Percentiles rank a stretch among this genome's conserved stretches.
Evolutionary conservation across 2,329 filamentous ascomycete genomes (phyloP).

Genomic region (Colletotrichum cordylinicola): DNA sequence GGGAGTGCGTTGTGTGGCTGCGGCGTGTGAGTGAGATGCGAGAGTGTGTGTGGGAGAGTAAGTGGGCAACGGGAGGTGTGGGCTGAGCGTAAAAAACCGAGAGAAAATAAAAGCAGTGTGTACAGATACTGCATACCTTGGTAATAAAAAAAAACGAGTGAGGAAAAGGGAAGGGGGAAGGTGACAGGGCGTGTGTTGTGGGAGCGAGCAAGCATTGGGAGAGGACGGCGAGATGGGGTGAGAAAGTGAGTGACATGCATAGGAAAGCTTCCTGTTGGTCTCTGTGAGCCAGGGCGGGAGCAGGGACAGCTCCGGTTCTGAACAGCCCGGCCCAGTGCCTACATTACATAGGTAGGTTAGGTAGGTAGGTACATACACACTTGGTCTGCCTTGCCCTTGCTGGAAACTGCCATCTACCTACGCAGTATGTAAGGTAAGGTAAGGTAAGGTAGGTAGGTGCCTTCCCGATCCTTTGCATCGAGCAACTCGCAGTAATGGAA

Average conservation of each 20-base stretch:
- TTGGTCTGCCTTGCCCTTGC: no score
- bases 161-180: constrained; percentile 2
- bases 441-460: background rate
- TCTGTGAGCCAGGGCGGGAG: background rate
- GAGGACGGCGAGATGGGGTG: background rate
- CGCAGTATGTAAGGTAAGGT: no score
- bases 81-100: background rate
- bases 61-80: background rate
- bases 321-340: background rate
- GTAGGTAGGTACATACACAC: no score
- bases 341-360: no score
- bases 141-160: background rate
- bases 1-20: constrained; percentile 4
- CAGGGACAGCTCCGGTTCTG: background rate
- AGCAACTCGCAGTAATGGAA: background rate
- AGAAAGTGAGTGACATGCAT: constrained; percentile 17
- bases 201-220: background rate
- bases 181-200: background rate
- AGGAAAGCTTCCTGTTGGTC: constrained; percentile 1
- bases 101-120: background rate
- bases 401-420: no score
- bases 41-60: background rate
- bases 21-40: background rate
- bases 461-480: background rate
- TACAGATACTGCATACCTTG: background rate